Conservation (phyloP, 2,329 filamentous ascomycete genomes). For the Graphilbum ipis-grandicollis region DNA sequence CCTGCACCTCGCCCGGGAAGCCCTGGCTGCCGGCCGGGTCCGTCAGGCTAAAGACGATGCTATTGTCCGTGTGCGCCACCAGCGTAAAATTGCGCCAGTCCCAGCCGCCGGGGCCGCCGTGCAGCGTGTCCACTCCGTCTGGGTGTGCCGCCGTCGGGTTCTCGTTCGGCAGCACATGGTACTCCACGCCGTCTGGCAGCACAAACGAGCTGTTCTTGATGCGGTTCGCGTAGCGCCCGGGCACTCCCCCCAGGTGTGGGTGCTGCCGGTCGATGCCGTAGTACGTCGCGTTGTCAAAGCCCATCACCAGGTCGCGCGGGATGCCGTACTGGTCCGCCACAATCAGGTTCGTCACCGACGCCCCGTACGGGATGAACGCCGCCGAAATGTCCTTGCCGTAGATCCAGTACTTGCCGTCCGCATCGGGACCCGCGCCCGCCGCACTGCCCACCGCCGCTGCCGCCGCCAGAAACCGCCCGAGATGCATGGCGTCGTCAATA, state of each 20-base stretch:
- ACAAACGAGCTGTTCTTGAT: constrained; percentile 61
- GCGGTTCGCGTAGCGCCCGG: constrained; percentile 64
- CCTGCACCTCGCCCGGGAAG: constrained; percentile 62
- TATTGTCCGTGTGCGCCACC: constrained; percentile 44
- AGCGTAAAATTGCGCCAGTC: constrained; percentile 67
- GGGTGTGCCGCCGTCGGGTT: constrained; percentile 32
- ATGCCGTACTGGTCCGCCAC: constrained; percentile 52
- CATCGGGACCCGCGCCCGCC: constrained; percentile 25
- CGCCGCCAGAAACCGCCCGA: background rate
- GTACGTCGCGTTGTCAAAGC: constrained; percentile 60
- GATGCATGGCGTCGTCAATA: too few relatives aligned
- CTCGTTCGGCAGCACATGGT: constrained; percentile 46
- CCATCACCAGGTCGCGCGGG: constrained; percentile 52
- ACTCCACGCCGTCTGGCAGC: constrained; percentile 45
- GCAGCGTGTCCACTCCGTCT: constrained; percentile 44
- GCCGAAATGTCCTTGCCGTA: constrained; percentile 47
- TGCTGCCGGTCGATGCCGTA: constrained; percentile 48
- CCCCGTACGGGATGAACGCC: constrained; percentile 58
- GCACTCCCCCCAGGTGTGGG: constrained; percentile 55
- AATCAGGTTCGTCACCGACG: constrained; percentile 53
- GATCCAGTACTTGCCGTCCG: constrained; percentile 56
- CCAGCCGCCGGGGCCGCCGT: constrained; percentile 56
- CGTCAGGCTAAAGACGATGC: constrained; percentile 59
- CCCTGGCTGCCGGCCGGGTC: constrained; percentile 59
- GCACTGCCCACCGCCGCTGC: background rate